A percentile compares a stretch with the other conserved stretches of the same genome.
phyloP scores from a whole-genome alignment of 2,329 filamentous ascomycete genomes.

The Arthrobotrys entomopaga region DNA sequence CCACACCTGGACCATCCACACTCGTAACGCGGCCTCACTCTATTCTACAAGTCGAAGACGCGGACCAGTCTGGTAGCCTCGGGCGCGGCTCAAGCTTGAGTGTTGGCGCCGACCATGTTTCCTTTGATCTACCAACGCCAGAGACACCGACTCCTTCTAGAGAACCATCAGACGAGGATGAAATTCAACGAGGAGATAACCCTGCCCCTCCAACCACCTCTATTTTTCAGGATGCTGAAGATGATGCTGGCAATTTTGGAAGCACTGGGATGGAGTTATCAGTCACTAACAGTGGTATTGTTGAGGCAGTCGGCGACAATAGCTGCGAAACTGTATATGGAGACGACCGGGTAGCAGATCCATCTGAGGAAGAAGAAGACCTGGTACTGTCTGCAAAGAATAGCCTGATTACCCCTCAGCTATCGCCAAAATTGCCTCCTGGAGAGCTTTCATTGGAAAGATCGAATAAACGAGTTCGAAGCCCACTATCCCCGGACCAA shows the following conservation, averaged over 20 bases:
- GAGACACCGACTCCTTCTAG: background rate
- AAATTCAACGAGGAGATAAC: too few relatives aligned
- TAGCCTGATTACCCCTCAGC: too few relatives aligned
- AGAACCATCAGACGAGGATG: background rate
- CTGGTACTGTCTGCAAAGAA: too few relatives aligned
- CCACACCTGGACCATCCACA: background rate
- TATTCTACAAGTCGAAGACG: background rate
- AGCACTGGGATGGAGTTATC: background rate
- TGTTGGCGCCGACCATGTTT: background rate
- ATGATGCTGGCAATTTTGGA: background rate
- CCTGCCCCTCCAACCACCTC: background rate
- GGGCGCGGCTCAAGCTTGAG: background rate
- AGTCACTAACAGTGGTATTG: background rate
- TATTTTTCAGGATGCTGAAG: too few relatives aligned
- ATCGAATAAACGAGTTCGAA: too few relatives aligned
- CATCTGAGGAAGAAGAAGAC: too few relatives aligned
- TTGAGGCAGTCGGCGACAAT: too few relatives aligned
- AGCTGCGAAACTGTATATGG: too few relatives aligned
- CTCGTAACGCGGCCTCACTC: slow-evolving; percentile 14
- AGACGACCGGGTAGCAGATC: too few relatives aligned
- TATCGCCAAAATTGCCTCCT: too few relatives aligned
- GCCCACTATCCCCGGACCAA: background rate
- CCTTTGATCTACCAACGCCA: background rate
- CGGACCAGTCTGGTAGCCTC: background rate
- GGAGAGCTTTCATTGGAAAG: too few relatives aligned